Percentiles rank a stretch among this genome's conserved stretches.
Conservation (phyloP, 2,329 filamentous ascomycete genomes). For the Boeremia exigua region DNA sequence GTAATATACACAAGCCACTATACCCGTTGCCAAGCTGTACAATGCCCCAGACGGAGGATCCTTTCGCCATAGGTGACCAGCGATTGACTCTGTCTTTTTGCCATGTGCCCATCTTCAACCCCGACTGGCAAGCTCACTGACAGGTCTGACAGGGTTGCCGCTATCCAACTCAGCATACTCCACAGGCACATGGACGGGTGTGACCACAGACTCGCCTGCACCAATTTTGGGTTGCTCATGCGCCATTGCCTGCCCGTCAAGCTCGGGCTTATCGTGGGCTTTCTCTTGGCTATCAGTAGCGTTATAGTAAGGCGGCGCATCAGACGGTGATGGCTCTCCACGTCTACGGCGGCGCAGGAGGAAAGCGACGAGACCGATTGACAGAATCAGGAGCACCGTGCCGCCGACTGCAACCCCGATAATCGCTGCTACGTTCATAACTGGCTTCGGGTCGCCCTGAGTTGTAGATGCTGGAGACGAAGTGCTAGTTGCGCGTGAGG, state of each 20-base stretch:
- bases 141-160: neutral
- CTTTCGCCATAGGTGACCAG: neutral
- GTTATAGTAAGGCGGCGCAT: neutral
- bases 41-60: neutral
- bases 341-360: neutral
- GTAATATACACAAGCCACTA: neutral
- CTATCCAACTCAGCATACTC: slow-evolving; percentile 2
- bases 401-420: neutral
- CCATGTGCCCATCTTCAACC: neutral
- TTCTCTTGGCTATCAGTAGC: neutral
- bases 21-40: neutral
- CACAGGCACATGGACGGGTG: neutral
- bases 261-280: neutral
- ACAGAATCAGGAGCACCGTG: neutral
- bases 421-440: neutral
- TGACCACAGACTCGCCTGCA: too few species aligned
- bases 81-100: neutral
- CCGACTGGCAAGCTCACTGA: neutral
- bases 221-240: neutral
- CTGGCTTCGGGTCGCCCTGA: neutral
- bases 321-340: neutral
- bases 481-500: neutral
- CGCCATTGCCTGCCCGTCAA: neutral
- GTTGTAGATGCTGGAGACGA: neutral
- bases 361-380: neutral